Evolutionary conservation across 2,329 filamentous ascomycete genomes (phyloP).

Genomic region (Plenodomus tracheiphilus): DNA sequence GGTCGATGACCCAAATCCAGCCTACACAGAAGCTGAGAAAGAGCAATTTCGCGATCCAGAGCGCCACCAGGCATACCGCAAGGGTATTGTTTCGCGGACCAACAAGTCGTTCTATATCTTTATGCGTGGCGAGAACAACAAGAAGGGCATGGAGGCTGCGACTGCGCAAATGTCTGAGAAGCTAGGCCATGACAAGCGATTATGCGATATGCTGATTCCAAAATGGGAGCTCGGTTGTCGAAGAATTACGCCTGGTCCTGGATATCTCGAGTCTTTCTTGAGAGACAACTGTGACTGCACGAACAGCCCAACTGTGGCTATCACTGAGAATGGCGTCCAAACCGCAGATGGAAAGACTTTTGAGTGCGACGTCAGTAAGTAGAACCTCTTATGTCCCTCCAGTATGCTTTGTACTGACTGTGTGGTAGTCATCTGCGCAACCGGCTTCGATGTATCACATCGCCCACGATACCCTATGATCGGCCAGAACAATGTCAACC

Average conservation of each 20-base stretch:
- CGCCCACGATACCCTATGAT: constrained; percentile 47
- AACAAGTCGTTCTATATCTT: constrained; percentile 28
- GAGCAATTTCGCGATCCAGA: constrained; percentile 20
- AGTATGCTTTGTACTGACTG: not conserved
- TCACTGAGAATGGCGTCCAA: constrained; percentile 50
- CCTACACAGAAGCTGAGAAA: constrained; percentile 21
- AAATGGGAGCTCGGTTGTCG: constrained; percentile 35
- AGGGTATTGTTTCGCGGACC: constrained; percentile 21
- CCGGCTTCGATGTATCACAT: constrained; percentile 50
- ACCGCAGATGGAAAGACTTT: constrained; percentile 47
- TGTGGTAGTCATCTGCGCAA: constrained; percentile 32
- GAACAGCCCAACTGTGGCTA: constrained; percentile 48
- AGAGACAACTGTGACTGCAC: constrained; percentile 53
- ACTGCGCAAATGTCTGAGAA: constrained; percentile 20
- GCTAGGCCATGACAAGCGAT: constrained; percentile 15
- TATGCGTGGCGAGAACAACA: constrained; percentile 22
- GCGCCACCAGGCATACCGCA: constrained; percentile 18
- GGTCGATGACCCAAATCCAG: constrained; percentile 24
- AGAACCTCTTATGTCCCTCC: not conserved
- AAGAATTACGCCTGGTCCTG: constrained; percentile 51
- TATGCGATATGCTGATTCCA: constrained; percentile 26
- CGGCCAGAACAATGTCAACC: constrained; percentile 43
- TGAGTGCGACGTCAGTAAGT: constrained; percentile 41
- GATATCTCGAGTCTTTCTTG: constrained; percentile 54
- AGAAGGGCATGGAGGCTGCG: constrained; percentile 18